These are phyloP conservation scores for Phytophthora cajani DNA, from an alignment of 352 stramenopile genomes.

Conservation along the genomic window DNA sequence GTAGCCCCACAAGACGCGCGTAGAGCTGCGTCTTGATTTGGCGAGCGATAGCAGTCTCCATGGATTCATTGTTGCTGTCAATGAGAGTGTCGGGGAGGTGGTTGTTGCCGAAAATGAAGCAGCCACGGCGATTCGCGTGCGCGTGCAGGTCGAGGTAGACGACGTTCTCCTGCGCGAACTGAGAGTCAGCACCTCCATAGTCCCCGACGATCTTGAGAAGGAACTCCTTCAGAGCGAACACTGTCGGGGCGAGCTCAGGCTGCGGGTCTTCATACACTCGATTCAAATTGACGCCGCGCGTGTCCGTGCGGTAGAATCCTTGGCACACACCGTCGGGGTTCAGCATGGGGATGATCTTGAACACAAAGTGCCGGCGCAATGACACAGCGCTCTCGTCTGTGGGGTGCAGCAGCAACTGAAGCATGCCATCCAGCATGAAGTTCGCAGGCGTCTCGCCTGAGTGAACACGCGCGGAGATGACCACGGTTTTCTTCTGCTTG, in stretches of 20 bases:
- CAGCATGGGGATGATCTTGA: slow-evolving; percentile 93
- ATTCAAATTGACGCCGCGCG: slow-evolving; percentile 90
- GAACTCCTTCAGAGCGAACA: slow-evolving; percentile 74
- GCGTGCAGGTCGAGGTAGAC: slow-evolving; percentile 93
- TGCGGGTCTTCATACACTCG: slow-evolving; percentile 81
- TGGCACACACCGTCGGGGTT: slow-evolving; percentile 91
- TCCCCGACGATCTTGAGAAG: slow-evolving; percentile 38
- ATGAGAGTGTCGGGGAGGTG: slow-evolving; percentile 35
- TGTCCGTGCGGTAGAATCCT: slow-evolving; percentile 90
- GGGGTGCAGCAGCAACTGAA: slow-evolving; percentile 79
- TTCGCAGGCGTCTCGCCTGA: slow-evolving; percentile 84
- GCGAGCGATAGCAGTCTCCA: slow-evolving; percentile 19
- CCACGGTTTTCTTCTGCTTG: slow-evolving; percentile 56
- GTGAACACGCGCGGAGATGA: slow-evolving; percentile 88
- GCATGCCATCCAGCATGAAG: slow-evolving; percentile 92
- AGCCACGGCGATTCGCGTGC: slow-evolving; percentile 88
- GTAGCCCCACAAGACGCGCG: slow-evolving; percentile 67
- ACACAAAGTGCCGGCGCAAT: slow-evolving; percentile 83
- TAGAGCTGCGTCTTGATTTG: slow-evolving; percentile 90
- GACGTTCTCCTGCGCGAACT: slow-evolving; percentile 32
- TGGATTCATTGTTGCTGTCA: slow-evolving; percentile 18
- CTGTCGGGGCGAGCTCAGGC: slow-evolving; percentile 52
- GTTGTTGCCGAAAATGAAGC: slow-evolving; percentile 93
- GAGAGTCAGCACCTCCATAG: slow-evolving; percentile 41
- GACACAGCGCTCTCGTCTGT: slow-evolving; percentile 60